phyloP scores from a whole-genome alignment of 1,139 yeast genomes.

The Meyerozyma carpophila region DNA sequence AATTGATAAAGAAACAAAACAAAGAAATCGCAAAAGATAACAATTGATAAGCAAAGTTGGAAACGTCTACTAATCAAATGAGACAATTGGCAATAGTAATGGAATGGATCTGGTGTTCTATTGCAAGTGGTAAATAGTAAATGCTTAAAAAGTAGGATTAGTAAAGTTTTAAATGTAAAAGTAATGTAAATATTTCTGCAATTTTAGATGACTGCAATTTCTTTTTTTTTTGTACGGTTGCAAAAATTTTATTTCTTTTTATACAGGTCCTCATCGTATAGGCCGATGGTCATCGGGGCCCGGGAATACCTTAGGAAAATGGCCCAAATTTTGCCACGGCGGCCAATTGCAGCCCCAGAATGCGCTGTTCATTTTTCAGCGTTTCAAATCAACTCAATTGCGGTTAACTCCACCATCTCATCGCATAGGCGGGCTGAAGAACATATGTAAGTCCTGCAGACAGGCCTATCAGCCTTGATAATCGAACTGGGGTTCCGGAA shows the following conservation, averaged over 20 bases:
- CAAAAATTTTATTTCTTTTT: constrained; percentile 1
- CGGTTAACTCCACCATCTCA: neutral
- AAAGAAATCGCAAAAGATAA: neutral
- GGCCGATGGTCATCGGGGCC: neutral
- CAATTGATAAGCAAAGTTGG: neutral
- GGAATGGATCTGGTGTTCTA: neutral
- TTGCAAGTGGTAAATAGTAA: neutral
- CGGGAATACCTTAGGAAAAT: too few species aligned
- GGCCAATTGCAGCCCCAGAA: too few species aligned
- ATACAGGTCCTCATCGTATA: neutral
- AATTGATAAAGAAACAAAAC: neutral
- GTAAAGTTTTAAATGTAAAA: neutral
- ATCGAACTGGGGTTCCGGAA: neutral
- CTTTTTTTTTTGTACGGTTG: constrained; percentile 2
- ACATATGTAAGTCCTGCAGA: neutral
- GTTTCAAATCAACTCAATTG: too few species aligned
- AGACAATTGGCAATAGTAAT: neutral
- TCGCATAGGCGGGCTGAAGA: neutral
- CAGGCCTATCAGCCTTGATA: neutral
- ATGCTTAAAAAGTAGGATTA: neutral
- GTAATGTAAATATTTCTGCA: neutral
- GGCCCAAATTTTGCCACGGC: too few species aligned
- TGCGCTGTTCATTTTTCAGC: too few species aligned
- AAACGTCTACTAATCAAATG: neutral
- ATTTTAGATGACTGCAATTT: constrained; percentile 2